Base-by-base conservation (phyloP, 1,284 basidiomycete species). In the Ganoderma resinaceum region DNA sequence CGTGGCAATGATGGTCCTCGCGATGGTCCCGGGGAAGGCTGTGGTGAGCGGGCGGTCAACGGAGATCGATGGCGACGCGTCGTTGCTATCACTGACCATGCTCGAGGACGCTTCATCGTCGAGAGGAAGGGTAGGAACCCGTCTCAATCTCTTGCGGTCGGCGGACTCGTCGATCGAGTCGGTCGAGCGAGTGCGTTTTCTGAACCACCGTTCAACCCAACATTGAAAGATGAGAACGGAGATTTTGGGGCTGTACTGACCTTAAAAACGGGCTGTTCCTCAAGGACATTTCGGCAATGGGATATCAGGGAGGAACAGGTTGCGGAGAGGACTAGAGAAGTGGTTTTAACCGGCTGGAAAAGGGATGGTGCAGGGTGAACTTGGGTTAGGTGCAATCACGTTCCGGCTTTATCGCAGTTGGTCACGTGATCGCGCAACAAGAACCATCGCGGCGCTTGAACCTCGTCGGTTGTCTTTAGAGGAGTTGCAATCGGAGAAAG, bases 341-440 rank as follows among this genome's bases (percentile, higher is more conserved):
- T 31, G 37, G 29, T 35, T 38, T 26, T 58, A 52, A 31, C 52
- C 52, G 52, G 26, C 46, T 23, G 38, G 62, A 49, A 62, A 68
- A 35, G 57, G 42, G 49, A 29, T 57, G 52, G 52, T 31, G 6
- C 5, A 18, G 9, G 16, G 16, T 33, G 29, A 55, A 49, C 46
- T 31, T 55, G 26, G 52, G 31, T 55, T 33, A 55, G 52, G 29
- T 55, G 11, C 52, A 55, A 55, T 55, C 52, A 33, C 26, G 31
- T 12, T 33, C 62, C 61, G 61, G 55, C 58, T 65, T 65, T 65
- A 62, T 33, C 52, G 38, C 64, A 29, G n/a, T 33, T 38, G 18
- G 53, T 67, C 71, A 70, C 43, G 69, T 70, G 71, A 70, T 53
- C 71, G 69, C 62, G 66, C 63, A 42, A 63, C 65, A 43, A 20